A percentile compares a stretch with the other conserved stretches of the same genome.
Conservation (phyloP, 2,329 filamentous ascomycete species). For the Aureobasidium uvarum region DNA sequence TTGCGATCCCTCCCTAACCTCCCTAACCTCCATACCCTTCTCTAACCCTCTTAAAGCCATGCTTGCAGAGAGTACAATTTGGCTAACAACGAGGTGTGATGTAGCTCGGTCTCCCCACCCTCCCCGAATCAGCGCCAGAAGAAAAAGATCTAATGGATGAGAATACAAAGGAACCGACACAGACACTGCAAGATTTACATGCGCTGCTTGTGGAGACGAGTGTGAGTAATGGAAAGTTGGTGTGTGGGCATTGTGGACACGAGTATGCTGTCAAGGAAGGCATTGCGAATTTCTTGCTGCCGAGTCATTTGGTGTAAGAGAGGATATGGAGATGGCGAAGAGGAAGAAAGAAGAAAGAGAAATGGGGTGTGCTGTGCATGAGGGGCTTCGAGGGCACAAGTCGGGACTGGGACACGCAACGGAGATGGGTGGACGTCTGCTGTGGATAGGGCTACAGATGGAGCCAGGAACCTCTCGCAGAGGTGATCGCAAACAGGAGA, state of each 20-base stretch:
- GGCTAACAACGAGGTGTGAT: too few species aligned
- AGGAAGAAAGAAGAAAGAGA: background rate
- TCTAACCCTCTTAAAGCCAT: too few species aligned
- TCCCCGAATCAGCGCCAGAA: constrained; percentile 52
- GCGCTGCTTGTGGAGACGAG: constrained; percentile 83
- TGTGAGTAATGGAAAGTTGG: constrained; percentile 81
- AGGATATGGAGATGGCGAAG: background rate
- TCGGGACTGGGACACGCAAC: too few species aligned
- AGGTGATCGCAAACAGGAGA: too few species aligned
- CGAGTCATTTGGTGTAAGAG: constrained; percentile 74
- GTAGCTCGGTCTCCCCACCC: constrained; percentile 73
- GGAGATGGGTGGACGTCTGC: too few species aligned
- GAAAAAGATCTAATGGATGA: constrained; percentile 37
- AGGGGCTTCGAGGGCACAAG: too few species aligned
- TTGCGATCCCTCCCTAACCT: too few species aligned
- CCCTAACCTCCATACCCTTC: too few species aligned
- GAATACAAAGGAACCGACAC: constrained; percentile 61
- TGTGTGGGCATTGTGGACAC: constrained; percentile 88
- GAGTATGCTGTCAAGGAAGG: constrained; percentile 95
- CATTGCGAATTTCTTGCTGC: constrained; percentile 92
- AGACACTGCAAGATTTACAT: constrained; percentile 75
- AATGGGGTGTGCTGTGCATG: background rate
- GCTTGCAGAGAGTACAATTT: too few species aligned
- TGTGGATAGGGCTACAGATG: too few species aligned
- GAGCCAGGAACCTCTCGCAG: too few species aligned